Evolutionary conservation across 148 eudicot genomes (phyloP).

Genomic region (Vaccinium darrowii): DNA sequence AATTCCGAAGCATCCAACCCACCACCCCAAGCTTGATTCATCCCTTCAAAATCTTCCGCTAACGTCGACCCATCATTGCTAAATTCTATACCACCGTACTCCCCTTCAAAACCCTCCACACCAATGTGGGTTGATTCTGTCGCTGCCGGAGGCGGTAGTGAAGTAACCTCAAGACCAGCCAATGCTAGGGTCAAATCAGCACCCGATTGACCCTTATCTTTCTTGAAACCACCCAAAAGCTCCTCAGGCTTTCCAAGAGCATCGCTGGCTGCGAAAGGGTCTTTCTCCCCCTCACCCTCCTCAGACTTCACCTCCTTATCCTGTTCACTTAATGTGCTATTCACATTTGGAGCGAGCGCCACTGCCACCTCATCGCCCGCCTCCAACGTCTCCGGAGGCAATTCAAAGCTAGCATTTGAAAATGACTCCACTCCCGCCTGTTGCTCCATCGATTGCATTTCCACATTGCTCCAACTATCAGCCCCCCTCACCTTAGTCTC

Average conservation of each 20-base stretch:
- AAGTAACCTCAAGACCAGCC: conserved; percentile 88
- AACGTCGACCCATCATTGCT: conserved; percentile 73
- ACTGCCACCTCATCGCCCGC: conserved; percentile 86
- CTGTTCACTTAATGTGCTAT: conserved; percentile 36
- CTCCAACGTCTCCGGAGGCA: conserved; percentile 71
- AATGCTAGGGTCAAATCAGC: conserved; percentile 64
- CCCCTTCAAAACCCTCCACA: conserved; percentile 96
- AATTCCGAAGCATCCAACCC: conserved; percentile 98
- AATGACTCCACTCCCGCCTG: conserved; percentile 64
- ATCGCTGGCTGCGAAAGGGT: conserved; percentile 97
- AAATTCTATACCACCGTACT: conserved; percentile 96
- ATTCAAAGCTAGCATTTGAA: conserved; percentile 60
- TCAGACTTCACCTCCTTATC: conserved; percentile 46
- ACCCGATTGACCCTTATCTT: conserved; percentile 61
- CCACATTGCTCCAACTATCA: conserved; percentile 66
- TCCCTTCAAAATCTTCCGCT: conserved; percentile 91
- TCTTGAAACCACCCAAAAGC: conserved; percentile 81
- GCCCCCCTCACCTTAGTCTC: conserved; percentile 94
- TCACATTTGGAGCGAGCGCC: conserved; percentile 40
- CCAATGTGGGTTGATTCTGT: conserved; percentile 81
- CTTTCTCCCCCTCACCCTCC: conserved; percentile 56
- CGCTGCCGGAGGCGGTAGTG: conserved; percentile 86
- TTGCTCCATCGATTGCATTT: conserved; percentile 56
- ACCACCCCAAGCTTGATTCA: conserved; percentile 97
- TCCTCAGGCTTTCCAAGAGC: conserved; percentile 62